phyloP scores from a whole-genome alignment of 164 flowering plant genomes.

The Hamamelis virginiana region DNA sequence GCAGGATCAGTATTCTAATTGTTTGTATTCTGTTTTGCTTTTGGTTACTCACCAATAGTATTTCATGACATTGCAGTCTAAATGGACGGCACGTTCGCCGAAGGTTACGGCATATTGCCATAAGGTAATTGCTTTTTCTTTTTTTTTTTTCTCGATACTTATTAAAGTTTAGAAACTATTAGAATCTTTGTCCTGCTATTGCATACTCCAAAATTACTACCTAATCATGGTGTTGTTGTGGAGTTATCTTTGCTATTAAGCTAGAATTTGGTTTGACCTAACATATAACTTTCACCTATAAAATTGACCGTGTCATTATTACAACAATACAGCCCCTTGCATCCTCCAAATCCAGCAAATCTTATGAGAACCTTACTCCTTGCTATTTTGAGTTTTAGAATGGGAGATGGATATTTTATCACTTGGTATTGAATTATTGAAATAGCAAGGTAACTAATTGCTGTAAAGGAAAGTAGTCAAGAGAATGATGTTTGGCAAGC shows the following conservation, averaged over 20 bases:
- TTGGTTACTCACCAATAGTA: neutral
- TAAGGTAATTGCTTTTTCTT: conserved; percentile 51
- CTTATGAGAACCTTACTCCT: neutral
- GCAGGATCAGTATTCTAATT: neutral
- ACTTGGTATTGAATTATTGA: no score
- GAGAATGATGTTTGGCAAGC: no score
- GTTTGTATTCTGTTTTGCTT: neutral
- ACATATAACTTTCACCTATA: neutral
- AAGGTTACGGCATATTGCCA: conserved; percentile 77
- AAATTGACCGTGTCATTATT: neutral
- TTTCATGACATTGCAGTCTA: conserved; percentile 47
- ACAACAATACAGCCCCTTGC: neutral
- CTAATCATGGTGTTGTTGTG: neutral
- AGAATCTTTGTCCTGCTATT: no score
- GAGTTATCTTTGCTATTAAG: neutral
- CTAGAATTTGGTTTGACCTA: neutral
- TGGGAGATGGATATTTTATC: no score
- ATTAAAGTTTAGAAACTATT: no score
- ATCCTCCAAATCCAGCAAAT: neutral
- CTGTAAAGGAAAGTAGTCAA: no score
- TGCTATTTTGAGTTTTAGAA: no score
- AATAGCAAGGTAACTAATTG: no score
- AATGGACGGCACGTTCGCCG: conserved; percentile 81
- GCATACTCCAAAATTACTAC: neutral
- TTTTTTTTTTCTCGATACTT: neutral